Percentiles rank a stretch among this genome's conserved stretches.
These are phyloP conservation scores for Ogataea thermomethanolica DNA, from an alignment of 805 yeast species.

Conservation along the genomic window DNA sequence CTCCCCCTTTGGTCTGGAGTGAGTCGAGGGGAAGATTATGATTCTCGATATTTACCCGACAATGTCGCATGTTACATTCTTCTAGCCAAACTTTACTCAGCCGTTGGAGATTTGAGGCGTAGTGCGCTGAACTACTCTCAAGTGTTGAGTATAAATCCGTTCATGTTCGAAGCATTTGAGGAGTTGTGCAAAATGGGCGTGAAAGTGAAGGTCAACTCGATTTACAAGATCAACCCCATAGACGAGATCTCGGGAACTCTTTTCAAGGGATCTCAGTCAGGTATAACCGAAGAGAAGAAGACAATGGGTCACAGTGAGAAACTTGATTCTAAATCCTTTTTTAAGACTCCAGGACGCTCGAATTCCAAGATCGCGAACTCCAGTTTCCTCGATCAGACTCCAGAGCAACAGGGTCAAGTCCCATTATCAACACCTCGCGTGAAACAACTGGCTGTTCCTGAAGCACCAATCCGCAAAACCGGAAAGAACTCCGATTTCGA, in stretches of 20 bases:
- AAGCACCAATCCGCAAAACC: constrained; percentile 39
- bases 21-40: constrained; percentile 3
- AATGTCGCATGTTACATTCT: constrained; percentile 63
- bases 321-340: constrained; percentile 5
- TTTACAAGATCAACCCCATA: constrained; percentile 38
- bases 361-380: constrained; percentile 9
- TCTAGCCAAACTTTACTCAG: constrained; percentile 63
- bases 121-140: constrained; percentile 65
- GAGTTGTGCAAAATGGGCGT: constrained; percentile 72
- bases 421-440: constrained; percentile 40
- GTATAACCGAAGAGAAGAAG: constrained; percentile 10
- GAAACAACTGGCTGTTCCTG: constrained; percentile 34
- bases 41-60: constrained; percentile 48
- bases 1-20: constrained; percentile 35
- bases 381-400: constrained; percentile 22
- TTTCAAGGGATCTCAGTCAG: constrained; percentile 12
- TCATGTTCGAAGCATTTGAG: constrained; percentile 81
- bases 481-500: constrained; percentile 24
- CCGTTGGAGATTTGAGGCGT: constrained; percentile 57
- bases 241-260: constrained; percentile 20
- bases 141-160: constrained; percentile 73
- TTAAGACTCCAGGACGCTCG: constrained; percentile 9
- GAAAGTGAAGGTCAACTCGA: constrained; percentile 54
- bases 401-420: constrained; percentile 21
- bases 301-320: constrained; percentile 2